Conservation (phyloP, 768 basidiomycete genomes). For the Crepidotus variabilis region DNA sequence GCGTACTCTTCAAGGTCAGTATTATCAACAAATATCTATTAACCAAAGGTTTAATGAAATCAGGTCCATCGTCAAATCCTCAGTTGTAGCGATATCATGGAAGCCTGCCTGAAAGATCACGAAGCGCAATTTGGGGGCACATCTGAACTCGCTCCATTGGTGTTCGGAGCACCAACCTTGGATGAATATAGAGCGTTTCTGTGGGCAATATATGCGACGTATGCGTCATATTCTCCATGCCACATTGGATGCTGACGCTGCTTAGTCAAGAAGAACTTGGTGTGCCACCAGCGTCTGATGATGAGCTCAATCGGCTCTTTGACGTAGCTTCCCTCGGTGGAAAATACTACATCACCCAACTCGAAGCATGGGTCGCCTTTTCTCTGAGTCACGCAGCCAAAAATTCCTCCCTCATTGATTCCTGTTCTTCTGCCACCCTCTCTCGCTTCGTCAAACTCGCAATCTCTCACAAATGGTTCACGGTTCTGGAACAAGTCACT, state of each 20-base stretch:
- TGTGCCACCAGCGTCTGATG: constrained; percentile 35
- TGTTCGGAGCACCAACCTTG: constrained; percentile 37
- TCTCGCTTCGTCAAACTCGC: constrained; percentile 26
- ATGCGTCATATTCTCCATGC: constrained; percentile 19
- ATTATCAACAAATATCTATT: background rate
- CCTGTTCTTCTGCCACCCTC: constrained; percentile 32
- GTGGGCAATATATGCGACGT: constrained; percentile 52
- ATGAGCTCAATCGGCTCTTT: constrained; percentile 35
- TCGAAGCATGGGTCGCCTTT: constrained; percentile 41
- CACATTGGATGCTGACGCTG: background rate
- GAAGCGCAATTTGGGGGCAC: constrained; percentile 10
- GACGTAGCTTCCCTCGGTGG: constrained; percentile 45
- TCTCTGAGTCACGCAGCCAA: constrained; percentile 27
- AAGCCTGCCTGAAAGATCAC: constrained; percentile 5
- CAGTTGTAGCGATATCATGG: constrained; percentile 17
- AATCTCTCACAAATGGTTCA: constrained; percentile 15
- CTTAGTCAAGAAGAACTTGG: constrained; percentile 42
- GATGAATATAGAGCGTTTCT: constrained; percentile 49
- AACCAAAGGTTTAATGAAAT: background rate
- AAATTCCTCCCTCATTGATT: constrained; percentile 23
- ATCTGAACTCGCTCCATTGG: constrained; percentile 33
- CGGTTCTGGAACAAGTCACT: constrained; percentile 20
- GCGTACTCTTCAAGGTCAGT: constrained; percentile 47
- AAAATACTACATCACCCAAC: constrained; percentile 43
- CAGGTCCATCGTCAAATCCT: constrained; percentile 23